phyloP scores from a whole-genome alignment of 164 flowering plant species.

The Aristolochia californica region DNA sequence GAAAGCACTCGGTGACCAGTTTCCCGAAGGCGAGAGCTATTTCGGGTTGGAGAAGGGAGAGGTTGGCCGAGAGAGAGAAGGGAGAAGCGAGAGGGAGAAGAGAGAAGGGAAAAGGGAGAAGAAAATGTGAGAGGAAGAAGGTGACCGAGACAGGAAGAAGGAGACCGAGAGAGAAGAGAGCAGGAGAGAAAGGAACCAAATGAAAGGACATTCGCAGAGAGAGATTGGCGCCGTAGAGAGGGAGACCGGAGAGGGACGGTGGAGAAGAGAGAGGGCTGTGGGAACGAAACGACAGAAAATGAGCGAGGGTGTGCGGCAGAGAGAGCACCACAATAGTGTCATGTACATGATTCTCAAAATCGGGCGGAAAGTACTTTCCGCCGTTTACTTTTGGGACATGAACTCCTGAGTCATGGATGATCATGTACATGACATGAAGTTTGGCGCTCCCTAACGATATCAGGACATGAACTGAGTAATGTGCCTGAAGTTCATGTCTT shows the following conservation, averaged over 20 bases:
- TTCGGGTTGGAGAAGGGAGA: slow-evolving; percentile 97
- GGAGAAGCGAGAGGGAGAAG: background rate
- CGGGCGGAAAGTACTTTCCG: too few species aligned
- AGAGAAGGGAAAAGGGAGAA: background rate
- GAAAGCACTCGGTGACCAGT: slow-evolving; percentile 96
- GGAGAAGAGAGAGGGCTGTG: too few species aligned
- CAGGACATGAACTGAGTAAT: too few species aligned
- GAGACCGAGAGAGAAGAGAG: background rate
- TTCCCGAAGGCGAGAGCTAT: slow-evolving; percentile 96
- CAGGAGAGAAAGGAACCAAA: background rate
- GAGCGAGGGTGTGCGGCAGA: too few species aligned
- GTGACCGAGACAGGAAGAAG: background rate
- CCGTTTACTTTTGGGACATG: too few species aligned
- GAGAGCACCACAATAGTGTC: too few species aligned
- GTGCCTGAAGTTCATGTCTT: too few species aligned
- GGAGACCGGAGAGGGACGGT: background rate
- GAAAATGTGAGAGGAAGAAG: background rate
- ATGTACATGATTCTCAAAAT: too few species aligned
- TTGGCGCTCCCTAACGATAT: too few species aligned
- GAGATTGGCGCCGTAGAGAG: background rate
- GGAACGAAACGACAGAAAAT: too few species aligned
- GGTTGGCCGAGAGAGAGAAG: background rate
- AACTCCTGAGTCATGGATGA: too few species aligned
- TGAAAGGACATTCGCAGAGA: background rate
- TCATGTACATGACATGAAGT: too few species aligned